Evolutionary conservation across 208 protist species (phyloP).

Genomic region (Willaertia magna): DNA sequence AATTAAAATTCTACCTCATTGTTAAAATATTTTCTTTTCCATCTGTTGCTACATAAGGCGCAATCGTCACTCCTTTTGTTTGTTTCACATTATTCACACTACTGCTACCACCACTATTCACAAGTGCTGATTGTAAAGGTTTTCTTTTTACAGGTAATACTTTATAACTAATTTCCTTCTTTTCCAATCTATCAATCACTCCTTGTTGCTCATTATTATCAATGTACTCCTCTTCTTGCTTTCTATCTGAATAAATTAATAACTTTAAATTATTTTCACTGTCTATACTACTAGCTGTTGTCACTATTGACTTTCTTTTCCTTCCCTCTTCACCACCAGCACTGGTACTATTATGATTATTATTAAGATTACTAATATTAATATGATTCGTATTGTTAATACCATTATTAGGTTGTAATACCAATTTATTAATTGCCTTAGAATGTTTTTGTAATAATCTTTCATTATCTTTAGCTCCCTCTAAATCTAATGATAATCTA

Average conservation of each 20-base stretch:
- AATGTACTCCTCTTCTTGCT: neutral
- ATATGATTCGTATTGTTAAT: neutral
- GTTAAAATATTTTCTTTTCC: no score
- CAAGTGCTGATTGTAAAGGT: no score
- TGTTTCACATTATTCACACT: no score
- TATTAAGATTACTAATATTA: no score
- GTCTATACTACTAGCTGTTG: neutral
- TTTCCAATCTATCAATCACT: neutral
- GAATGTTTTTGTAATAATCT: neutral
- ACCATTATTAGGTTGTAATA: neutral
- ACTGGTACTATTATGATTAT: no score
- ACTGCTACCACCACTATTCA: no score
- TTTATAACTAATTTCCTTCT: no score
- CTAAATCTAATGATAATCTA: neutral
- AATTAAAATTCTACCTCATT: no score
- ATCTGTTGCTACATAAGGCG: no score
- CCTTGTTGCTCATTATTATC: neutral
- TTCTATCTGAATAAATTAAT: neutral
- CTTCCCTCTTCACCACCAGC: no score
- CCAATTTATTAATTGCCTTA: neutral
- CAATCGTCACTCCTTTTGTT: no score
- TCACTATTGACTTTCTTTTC: neutral
- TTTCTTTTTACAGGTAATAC: no score
- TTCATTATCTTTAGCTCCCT: neutral
- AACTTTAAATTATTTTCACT: neutral